phyloP scores from a whole-genome alignment of 139 green algal genomes.

The Picochlorum sp. region DNA sequence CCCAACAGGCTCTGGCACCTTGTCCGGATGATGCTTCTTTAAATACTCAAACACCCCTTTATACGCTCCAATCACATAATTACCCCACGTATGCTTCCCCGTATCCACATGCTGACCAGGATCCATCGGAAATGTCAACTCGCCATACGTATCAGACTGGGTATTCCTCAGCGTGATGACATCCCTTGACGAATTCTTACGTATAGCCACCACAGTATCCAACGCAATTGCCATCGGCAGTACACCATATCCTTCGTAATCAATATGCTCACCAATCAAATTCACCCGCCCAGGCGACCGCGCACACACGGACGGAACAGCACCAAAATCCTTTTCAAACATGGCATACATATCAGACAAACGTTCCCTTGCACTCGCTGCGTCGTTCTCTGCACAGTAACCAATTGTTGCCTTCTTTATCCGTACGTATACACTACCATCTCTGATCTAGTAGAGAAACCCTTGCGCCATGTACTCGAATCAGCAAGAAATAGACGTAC shows the following conservation, averaged over 20 bases:
- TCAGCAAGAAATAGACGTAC: too few relatives aligned
- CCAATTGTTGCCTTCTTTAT: too few relatives aligned
- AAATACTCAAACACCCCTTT: slow-evolving; percentile 78
- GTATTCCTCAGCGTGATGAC: slow-evolving; percentile 70
- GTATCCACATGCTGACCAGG: slow-evolving; percentile 71
- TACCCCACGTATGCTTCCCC: slow-evolving; percentile 77
- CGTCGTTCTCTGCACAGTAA: too few relatives aligned
- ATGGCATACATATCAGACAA: not conserved
- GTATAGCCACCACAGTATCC: slow-evolving; percentile 29
- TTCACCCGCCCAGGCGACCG: slow-evolving; percentile 82
- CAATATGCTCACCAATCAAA: slow-evolving; percentile 97
- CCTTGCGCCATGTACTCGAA: too few relatives aligned
- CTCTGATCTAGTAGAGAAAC: too few relatives aligned
- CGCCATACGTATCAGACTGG: slow-evolving; percentile 58
- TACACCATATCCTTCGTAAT: slow-evolving; percentile 95
- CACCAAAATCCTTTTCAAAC: slow-evolving; percentile 3
- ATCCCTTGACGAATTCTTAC: slow-evolving; percentile 29
- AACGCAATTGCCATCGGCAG: slow-evolving; percentile 93
- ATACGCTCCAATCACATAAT: slow-evolving; percentile 92
- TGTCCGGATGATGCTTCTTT: slow-evolving; percentile 1
- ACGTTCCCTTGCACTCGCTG: too few relatives aligned
- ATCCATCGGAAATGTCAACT: slow-evolving; percentile 63
- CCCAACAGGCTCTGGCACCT: slow-evolving; percentile 27
- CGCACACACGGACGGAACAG: not conserved
- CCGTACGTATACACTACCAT: too few relatives aligned